phyloP scores from a whole-genome alignment of 768 basidiomycete species.

The Sutorius australiensis region DNA sequence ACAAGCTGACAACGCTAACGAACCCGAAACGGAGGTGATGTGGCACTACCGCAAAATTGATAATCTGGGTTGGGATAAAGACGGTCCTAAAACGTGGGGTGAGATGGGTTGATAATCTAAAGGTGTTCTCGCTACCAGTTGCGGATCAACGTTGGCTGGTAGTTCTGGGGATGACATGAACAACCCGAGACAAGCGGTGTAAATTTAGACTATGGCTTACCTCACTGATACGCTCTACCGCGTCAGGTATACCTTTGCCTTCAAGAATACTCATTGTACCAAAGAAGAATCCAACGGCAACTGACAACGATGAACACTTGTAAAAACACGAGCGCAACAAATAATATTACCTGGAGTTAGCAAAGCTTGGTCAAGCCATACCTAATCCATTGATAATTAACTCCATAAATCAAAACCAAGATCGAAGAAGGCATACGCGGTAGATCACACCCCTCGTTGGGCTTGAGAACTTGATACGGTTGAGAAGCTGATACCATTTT shows the following conservation, averaged over 20 bases:
- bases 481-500: constrained; percentile 75
- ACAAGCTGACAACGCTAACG: constrained; percentile 72
- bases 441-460: constrained; percentile 58
- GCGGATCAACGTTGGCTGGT: constrained; percentile 67
- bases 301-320: constrained; percentile 21
- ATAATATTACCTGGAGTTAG: constrained; percentile 57
- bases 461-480: constrained; percentile 62
- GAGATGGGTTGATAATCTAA: neutral
- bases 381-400: constrained; percentile 37
- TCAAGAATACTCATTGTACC: constrained; percentile 78
- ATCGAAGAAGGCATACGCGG: constrained; percentile 42
- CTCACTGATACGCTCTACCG: constrained; percentile 42
- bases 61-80: constrained; percentile 69
- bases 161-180: constrained; percentile 44
- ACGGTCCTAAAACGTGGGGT: constrained; percentile 47
- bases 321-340: constrained; percentile 2
- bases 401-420: neutral
- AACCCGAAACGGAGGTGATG: constrained; percentile 72
- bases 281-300: constrained; percentile 55
- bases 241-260: constrained; percentile 57
- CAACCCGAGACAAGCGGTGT: neutral
- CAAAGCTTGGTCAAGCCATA: constrained; percentile 77
- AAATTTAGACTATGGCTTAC: constrained; percentile 16
- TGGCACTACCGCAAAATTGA: constrained; percentile 78
- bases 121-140: constrained; percentile 53